Percentiles rank a stretch among this genome's conserved stretches.
phyloP scores from a whole-genome alignment of 768 basidiomycete species.

The Kwoniella mangroviensis region DNA sequence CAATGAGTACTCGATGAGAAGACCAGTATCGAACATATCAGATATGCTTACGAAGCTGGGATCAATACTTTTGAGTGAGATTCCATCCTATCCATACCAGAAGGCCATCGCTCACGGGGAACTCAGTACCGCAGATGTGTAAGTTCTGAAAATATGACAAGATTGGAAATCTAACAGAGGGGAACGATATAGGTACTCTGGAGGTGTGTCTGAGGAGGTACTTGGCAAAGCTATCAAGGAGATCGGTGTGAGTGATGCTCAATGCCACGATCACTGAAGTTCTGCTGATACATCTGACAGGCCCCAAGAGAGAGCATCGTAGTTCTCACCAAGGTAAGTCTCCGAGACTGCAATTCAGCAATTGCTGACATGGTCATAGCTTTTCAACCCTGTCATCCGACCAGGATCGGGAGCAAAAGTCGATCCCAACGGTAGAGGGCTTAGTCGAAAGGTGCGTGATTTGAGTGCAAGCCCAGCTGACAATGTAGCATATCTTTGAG shows the following conservation, averaged over 20 bases:
- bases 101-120: not conserved
- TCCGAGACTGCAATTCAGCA: too few species aligned
- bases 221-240: constrained; percentile 66
- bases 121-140: constrained; percentile 44
- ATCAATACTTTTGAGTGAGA: constrained; percentile 47
- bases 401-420: constrained; percentile 8
- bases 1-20: constrained; percentile 27
- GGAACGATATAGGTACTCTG: constrained; percentile 24
- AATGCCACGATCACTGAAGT: too few species aligned
- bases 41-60: constrained; percentile 48
- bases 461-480: not conserved
- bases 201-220: constrained; percentile 58
- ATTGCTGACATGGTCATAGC: not conserved
- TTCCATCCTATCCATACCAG: not conserved
- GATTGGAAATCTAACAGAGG: not conserved
- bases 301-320: constrained; percentile 77
- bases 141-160: constrained; percentile 5
- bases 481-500: constrained; percentile 68
- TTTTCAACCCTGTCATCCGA: constrained; percentile 8
- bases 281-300: constrained; percentile 30
- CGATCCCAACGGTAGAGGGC: constrained; percentile 14
- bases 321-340: constrained; percentile 71
- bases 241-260: constrained; percentile 15
- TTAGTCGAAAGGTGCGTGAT: constrained; percentile 29
- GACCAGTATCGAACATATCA: constrained; percentile 35